A percentile compares a stretch with the other conserved stretches of the same genome.
Conservation (phyloP, 1,139 yeast species). For the Sugiyamaella castrensis region DNA sequence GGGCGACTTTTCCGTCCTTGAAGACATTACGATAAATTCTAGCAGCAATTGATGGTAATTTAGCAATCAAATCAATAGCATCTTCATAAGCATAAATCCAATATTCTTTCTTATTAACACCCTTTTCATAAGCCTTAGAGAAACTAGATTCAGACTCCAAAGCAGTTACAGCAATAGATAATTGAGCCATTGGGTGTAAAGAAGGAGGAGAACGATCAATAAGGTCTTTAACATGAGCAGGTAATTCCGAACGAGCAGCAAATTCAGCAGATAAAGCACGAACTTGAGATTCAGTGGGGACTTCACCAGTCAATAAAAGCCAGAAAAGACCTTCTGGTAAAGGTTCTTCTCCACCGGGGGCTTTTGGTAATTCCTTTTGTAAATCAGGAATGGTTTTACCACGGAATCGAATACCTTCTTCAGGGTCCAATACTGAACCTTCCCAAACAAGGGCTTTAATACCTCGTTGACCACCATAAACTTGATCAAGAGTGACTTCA, state of each 20-base stretch:
- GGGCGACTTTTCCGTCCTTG: slow-evolving; percentile 77
- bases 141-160: slow-evolving; percentile 62
- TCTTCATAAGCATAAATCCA: slow-evolving; percentile 70
- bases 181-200: slow-evolving; percentile 70
- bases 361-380: slow-evolving; percentile 89
- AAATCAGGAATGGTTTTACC: slow-evolving; percentile 97
- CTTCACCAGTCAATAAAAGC: slow-evolving; percentile 60
- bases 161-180: slow-evolving; percentile 63
- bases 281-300: slow-evolving; percentile 56
- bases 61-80: slow-evolving; percentile 60
- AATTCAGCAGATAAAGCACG: slow-evolving; percentile 52
- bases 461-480: slow-evolving; percentile 99
- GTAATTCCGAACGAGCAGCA: slow-evolving; percentile 56
- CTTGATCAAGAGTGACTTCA: slow-evolving; percentile 91
- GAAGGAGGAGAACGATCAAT: slow-evolving; percentile 55
- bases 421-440: slow-evolving; percentile 97
- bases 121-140: slow-evolving; percentile 62
- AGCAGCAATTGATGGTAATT: slow-evolving; percentile 63
- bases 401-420: slow-evolving; percentile 98
- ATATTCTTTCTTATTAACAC: slow-evolving; percentile 63
- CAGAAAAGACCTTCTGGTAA: slow-evolving; percentile 65
- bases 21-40: slow-evolving; percentile 65
- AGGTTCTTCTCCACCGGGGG: slow-evolving; percentile 71
- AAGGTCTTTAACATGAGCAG: slow-evolving; percentile 52
- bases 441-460: slow-evolving; percentile 98